Evolutionary conservation across 805 yeast species (phyloP), one percentile per base, ranked within the genome.

Genomic region (Starmerella stigmatis): DNA sequence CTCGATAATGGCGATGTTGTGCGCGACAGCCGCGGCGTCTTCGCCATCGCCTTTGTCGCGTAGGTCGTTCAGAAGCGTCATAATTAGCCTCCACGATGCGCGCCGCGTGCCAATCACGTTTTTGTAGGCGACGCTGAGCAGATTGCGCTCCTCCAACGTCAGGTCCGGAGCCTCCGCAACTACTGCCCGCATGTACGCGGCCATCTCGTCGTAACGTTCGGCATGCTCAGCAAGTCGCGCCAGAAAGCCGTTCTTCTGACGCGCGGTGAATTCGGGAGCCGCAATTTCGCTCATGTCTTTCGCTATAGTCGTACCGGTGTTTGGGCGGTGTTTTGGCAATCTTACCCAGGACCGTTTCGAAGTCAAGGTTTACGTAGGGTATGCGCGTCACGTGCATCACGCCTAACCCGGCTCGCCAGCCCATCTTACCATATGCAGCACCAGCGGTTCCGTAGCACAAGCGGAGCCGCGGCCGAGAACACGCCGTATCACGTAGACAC

Each of bases 151-250:
- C 72, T 92, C 98, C 57, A 92, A 95, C 42, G 94, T 81, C 58
- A 92, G 73, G 68, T 89, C 97, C 69, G 84, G 88, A 52, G 95
- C 96, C 35, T 94, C 78, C 34, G 94, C 81, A 59, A 96, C 97
- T 62, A 92, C 97, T 44, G 85, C 81, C 69, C 89, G 88, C 96
- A 89, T 89, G 74, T 85, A 86, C 68, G 86, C 95, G 60, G 89
- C 97, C 96, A 85, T 86, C 73, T 89, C 97, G 73, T 92, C 97
- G 68, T 88, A 92, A 72, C 97, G 94, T 74, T 92, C 98, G 63
- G 97, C 96, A 74, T 89, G 96, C 72, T 89, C 97, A 63, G 96
- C 96, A 66, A 92, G 80, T 67, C 92, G 89, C 68, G 97, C 97
- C 64, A 92, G 79, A 69, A 86, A 86, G 61, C 86, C 94, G 59